Conservation (phyloP, 352 stramenopile species). For the Blastocystis sp. region DNA sequence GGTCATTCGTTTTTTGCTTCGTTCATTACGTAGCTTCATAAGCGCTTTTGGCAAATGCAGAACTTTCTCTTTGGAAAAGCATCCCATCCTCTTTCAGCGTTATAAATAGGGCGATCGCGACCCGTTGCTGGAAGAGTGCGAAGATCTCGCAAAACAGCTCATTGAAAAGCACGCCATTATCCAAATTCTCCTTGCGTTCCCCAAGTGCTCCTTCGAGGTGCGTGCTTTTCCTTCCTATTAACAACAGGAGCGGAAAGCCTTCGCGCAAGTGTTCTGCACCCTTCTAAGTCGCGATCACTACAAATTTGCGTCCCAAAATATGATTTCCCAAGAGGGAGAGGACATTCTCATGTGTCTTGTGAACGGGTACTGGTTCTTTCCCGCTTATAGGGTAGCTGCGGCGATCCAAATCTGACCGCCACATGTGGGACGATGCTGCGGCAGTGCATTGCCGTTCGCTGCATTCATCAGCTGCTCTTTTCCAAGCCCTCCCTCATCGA, state of each 20-base stretch:
- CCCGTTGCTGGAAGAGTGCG: constrained; percentile 48
- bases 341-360: constrained; percentile 61
- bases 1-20: constrained; percentile 8
- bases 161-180: constrained; percentile 66
- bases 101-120: constrained; percentile 32
- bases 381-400: constrained; percentile 4
- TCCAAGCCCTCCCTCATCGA: constrained; percentile 28
- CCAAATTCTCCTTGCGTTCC: constrained; percentile 56
- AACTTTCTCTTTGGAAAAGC: constrained; percentile 69
- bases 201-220: constrained; percentile 54
- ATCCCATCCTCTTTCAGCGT: neutral
- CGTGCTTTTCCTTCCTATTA: neutral
- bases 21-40: constrained; percentile 34
- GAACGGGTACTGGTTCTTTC: constrained; percentile 12
- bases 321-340: constrained; percentile 53
- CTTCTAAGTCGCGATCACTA: constrained; percentile 66
- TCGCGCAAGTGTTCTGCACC: constrained; percentile 58
- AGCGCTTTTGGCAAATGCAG: constrained; percentile 65
- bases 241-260: constrained; percentile 56
- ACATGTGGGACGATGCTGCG: constrained; percentile 55
- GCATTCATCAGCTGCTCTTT: constrained; percentile 58
- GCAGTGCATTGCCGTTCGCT: constrained; percentile 60
- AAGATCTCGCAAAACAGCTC: constrained; percentile 63
- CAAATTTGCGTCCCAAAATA: constrained; percentile 66
- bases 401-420: constrained; percentile 17